These are phyloP conservation scores for Penicillium macrosclerotiorum DNA, from an alignment of 495 filamentous ascomycete species.

Conservation along the genomic window DNA sequence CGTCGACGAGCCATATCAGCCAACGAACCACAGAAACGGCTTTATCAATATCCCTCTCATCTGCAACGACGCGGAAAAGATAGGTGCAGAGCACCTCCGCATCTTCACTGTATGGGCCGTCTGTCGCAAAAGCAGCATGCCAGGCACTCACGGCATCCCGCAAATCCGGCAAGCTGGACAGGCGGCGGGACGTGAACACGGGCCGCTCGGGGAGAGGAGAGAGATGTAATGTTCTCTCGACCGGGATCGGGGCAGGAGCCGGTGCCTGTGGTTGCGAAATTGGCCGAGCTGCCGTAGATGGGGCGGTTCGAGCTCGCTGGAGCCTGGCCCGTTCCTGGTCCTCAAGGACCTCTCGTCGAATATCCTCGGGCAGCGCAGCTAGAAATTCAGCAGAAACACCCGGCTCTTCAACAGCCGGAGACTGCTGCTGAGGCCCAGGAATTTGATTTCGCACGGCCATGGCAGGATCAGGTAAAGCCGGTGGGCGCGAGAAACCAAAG, in stretches of 20 bases:
- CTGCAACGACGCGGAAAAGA: conserved; percentile 61
- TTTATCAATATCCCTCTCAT: conserved; percentile 76
- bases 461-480: neutral
- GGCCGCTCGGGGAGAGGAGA: conserved; percentile 54
- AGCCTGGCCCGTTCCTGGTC: conserved; percentile 62
- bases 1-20: conserved; percentile 68
- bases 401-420: conserved; percentile 24
- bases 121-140: conserved; percentile 60
- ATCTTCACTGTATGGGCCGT: conserved; percentile 75
- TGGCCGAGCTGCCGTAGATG: conserved; percentile 17
- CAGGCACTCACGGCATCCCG: conserved; percentile 63
- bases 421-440: conserved; percentile 12
- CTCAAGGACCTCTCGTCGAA: conserved; percentile 71
- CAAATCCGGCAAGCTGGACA: conserved; percentile 56
- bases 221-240: conserved; percentile 43
- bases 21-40: conserved; percentile 65
- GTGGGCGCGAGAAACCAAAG: conserved; percentile 49
- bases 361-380: conserved; percentile 75
- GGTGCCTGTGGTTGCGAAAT: conserved; percentile 16
- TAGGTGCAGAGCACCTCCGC: conserved; percentile 69
- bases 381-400: conserved; percentile 71
- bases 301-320: conserved; percentile 37
- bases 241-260: neutral
- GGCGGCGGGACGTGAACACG: conserved; percentile 62
- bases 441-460: conserved; percentile 2